Evolutionary conservation across 2,329 filamentous ascomycete species (phyloP), one percentile per base, ranked within the genome.

Genomic region (Ceratocystis diversiconidia): DNA sequence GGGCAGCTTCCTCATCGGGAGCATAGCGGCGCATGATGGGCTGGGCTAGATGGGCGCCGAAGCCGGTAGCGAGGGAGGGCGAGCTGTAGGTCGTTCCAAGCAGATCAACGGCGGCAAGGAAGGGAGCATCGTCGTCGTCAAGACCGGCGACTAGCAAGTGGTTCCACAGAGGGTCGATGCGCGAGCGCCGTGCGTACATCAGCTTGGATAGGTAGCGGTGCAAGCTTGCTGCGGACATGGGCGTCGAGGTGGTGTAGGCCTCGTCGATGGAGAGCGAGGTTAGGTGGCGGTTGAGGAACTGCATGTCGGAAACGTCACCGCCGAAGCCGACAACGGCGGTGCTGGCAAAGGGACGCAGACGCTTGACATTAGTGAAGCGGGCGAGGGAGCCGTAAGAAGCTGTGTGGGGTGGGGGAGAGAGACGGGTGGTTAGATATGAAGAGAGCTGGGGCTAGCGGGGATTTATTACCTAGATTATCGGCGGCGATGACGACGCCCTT

Each of bases 151-250:
- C 89, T 57, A 99, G 84, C 68, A 99, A 79, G 74, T 92, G 87
- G 79, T 97, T 99, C 94, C 94, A 99, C 68, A 99, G 83, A 10
- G 94, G 94, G 79, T 99, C 90, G 82, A 99, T 95, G 74, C 96
- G 89, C 73, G 87, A 90, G 72, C 94, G 90, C 70, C 94, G 90
- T 78, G 88, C 87, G 83, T 99, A 99, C 76, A 99, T 85, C 70
- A 97, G 88, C 80, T 97, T 96, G 72, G 89, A 83, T 67, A 99
- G 85, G 78, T 97, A 99, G 75, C 89, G 95, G 82, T 97, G 92
- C 70, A 99, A 85, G 78, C 96, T 96, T 76, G 89, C 88, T 66
- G 94, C 94, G 75, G 88, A 90, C 72, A 99, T 86, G 68, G 75
- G 72, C 52, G 69, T 67, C 52, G 75, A 74, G 69, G 72, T 74